phyloP scores from a whole-genome alignment of 73 alveolate species.

The Effrenium voratum region DNA sequence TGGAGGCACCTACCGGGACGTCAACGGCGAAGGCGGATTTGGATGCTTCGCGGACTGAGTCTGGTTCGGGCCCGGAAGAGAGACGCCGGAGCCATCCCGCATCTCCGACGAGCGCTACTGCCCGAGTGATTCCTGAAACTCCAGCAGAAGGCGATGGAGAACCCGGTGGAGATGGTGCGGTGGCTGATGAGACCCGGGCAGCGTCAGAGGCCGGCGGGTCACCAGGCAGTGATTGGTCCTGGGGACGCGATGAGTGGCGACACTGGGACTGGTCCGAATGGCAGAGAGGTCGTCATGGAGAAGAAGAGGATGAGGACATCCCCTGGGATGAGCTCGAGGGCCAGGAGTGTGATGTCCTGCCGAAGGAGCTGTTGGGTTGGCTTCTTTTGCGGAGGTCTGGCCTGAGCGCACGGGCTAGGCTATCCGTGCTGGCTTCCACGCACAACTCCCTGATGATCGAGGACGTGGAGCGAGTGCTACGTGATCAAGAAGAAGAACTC shows the following conservation, averaged over 20 bases:
- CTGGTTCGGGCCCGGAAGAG: too few relatives aligned
- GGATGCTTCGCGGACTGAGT: too few relatives aligned
- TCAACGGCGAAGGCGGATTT: too few relatives aligned
- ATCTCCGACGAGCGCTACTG: background rate
- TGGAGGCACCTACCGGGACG: background rate
- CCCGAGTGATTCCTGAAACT: too few relatives aligned
- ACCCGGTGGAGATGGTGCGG: too few relatives aligned
- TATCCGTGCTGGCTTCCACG: background rate
- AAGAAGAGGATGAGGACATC: background rate
- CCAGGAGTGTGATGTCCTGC: background rate
- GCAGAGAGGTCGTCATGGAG: background rate
- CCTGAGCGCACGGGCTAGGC: background rate
- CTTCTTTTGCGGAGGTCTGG: background rate
- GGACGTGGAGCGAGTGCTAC: background rate
- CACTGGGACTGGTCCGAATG: too few relatives aligned
- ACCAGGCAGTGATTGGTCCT: too few relatives aligned
- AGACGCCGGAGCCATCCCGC: background rate
- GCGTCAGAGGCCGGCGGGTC: too few relatives aligned
- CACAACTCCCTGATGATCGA: background rate
- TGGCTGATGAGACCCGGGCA: too few relatives aligned
- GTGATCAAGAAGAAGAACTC: constrained; percentile 11
- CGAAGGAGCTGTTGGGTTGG: background rate
- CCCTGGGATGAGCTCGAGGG: constrained; percentile 11
- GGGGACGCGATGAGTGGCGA: too few relatives aligned
- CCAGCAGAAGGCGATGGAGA: too few relatives aligned